phyloP scores from a whole-genome alignment of 208 protist genomes.

The Entamoeba invadens region DNA sequence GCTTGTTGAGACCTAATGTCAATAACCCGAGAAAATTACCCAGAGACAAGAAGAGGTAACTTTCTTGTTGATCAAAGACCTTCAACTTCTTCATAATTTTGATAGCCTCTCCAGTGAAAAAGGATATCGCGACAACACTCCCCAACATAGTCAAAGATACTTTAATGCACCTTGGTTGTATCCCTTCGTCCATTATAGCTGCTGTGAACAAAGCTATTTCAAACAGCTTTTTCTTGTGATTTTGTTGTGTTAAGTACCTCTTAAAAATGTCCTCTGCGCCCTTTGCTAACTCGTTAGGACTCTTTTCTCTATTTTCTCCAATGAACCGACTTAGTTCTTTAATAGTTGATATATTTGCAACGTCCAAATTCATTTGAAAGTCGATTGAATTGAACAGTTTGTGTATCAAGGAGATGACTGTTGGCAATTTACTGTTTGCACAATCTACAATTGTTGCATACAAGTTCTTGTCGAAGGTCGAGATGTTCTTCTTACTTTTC shows the following conservation, averaged over 20 bases:
- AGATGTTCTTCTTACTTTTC: background rate
- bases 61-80: background rate
- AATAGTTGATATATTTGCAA: background rate
- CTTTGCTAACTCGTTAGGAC: background rate
- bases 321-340: background rate
- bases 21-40: background rate
- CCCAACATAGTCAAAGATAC: background rate
- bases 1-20: background rate
- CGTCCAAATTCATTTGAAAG: background rate
- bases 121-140: background rate
- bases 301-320: background rate
- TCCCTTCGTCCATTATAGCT: background rate
- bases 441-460: background rate
- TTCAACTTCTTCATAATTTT: background rate
- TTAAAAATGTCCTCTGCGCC: background rate
- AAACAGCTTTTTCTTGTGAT: background rate
- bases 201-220: background rate
- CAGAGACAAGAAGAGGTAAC: background rate
- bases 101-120: background rate
- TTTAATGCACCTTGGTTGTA: background rate
- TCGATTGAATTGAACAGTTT: background rate
- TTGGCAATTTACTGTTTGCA: background rate
- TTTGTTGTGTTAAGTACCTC: background rate
- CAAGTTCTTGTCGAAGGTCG: background rate
- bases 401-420: background rate